Evolutionary conservation across 2,329 filamentous ascomycete species (phyloP), one percentile per base, ranked within the genome.

Genomic region (Venturia asperata): DNA sequence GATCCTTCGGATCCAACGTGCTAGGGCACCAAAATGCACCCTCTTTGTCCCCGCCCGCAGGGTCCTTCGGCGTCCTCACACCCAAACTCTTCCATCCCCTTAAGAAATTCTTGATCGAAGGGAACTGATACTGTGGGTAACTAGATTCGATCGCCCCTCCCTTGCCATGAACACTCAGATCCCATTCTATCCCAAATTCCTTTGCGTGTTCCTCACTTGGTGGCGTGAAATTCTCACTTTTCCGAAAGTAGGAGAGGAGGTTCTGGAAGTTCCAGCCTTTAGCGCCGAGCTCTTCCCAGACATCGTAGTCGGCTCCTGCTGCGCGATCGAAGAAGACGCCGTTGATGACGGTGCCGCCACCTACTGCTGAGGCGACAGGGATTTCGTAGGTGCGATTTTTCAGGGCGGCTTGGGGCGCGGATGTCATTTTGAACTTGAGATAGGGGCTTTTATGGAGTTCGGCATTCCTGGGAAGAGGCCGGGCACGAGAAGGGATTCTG

Each of bases 181-280:
- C 43, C 30, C 24, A n/a, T 42, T 61, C 19, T 24, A 30, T 30
- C 27, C 27, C 42, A 19, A 49, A 30, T 41, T 24, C 39, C 30
- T 55, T 43, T 4, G 62, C 62, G n/a, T 52, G 62, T 15, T 52
- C 45, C 2, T 62, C 42, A 24, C 15, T 9, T 17, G 62, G 17
- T 1, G 62, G 21, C n/a, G 41, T 49, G 42, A 30, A 64, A 11
- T 49, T 37, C 15, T 52, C 42, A 10, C 41, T 67, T 70, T 73
- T 60, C 55, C 45, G 63, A 45, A 73, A 73, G 0, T 70, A 61
- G 2, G 64, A 69, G 58, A 3, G 66, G 27, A 82, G 67, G 7
- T 76, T 76, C 49, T 82, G 74, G 82, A 82, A 87, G 0, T 78
- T 76, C 85, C 85, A 87, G 1, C 83, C 85, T 72, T 15, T 41